Percentiles rank a stretch among this genome's conserved stretches.
Conservation (phyloP, 257 asterid species). For the Nicotiana tabacum region DNA sequence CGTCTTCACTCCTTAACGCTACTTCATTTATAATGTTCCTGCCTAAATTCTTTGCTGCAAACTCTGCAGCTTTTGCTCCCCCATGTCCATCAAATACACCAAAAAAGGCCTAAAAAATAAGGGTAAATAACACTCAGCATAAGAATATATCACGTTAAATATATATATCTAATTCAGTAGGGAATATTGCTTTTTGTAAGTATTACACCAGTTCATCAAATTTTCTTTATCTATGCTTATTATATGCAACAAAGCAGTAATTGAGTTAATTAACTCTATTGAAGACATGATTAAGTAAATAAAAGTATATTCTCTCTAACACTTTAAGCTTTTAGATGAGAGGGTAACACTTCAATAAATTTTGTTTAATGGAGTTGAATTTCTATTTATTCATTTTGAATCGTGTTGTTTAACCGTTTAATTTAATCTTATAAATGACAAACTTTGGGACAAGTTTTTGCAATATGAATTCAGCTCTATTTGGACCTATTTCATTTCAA, state of each 20-base stretch:
- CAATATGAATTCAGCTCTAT: too few relatives aligned
- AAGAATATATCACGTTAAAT: background rate
- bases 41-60: slow-evolving; percentile 48
- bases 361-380: background rate
- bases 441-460: too few relatives aligned
- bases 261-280: background rate
- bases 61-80: slow-evolving; percentile 66
- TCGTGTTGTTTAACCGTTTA: background rate
- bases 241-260: background rate
- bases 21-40: slow-evolving; percentile 42
- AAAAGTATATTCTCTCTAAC: too few relatives aligned
- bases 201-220: background rate
- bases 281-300: too few relatives aligned
- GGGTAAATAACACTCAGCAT: background rate
- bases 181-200: background rate
- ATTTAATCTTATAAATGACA: background rate
- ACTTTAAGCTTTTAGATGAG: too few relatives aligned
- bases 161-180: background rate
- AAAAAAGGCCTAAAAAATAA: slow-evolving; percentile 62
- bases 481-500: too few relatives aligned
- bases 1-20: slow-evolving; percentile 27
- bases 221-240: background rate
- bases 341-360: too few relatives aligned
- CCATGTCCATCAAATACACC: slow-evolving; percentile 88
- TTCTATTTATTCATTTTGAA: background rate